Conservation (phyloP, 1,284 basidiomycete genomes). For the Xerocomus minutiporus region DNA sequence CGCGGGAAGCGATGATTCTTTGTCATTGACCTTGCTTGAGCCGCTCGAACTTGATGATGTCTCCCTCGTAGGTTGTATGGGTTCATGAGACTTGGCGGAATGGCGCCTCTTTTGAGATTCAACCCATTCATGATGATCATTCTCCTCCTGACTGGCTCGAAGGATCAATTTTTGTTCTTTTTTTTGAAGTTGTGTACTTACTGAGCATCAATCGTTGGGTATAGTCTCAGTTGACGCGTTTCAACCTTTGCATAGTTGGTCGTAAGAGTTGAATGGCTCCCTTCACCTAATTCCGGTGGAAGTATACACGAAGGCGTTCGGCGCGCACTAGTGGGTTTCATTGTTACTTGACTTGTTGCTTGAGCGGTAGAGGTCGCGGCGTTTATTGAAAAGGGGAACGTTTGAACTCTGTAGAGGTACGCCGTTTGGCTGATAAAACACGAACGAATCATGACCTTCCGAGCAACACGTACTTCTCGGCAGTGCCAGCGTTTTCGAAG, state of each 20-base stretch:
- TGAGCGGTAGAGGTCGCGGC: not conserved
- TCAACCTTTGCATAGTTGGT: not conserved
- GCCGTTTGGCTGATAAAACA: constrained; percentile 9
- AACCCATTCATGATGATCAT: not conserved
- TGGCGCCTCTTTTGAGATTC: not conserved
- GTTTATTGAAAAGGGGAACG: constrained; percentile 20
- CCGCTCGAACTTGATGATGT: constrained; percentile 2
- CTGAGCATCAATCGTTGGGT: not conserved
- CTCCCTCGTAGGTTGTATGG: not conserved
- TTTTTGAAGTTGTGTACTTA: constrained; percentile 6
- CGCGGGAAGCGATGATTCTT: constrained; percentile 20
- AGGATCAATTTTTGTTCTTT: not conserved
- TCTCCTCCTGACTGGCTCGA: not conserved
- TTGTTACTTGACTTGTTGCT: not conserved
- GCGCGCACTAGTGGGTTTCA: not conserved
- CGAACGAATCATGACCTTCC: constrained; percentile 13
- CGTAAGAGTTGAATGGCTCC: not conserved
- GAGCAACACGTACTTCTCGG: constrained; percentile 16
- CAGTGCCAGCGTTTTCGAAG: not conserved
- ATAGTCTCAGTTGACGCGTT: not conserved
- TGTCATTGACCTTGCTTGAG: not conserved
- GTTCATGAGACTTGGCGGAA: not conserved
- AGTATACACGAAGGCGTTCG: not conserved
- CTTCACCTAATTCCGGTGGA: not conserved
- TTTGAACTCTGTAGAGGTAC: constrained; percentile 11